Base-by-base conservation (phyloP, 495 filamentous ascomycete genomes). In the Trichoderma reesei region DNA sequence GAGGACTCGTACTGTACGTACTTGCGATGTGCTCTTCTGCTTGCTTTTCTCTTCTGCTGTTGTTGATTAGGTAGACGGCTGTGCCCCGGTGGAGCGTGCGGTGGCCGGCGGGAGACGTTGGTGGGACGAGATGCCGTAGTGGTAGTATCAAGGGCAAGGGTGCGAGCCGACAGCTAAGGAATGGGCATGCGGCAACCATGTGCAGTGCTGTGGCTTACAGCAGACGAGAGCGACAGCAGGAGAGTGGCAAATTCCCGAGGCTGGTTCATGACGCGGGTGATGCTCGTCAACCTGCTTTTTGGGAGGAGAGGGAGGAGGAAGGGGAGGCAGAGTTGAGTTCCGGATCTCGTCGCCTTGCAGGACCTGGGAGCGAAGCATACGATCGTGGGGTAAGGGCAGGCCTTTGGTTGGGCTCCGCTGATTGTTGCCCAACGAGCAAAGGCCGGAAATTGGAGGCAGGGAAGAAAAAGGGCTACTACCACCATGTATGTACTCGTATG, bases 371-470 rank as follows among this genome's bases (percentile, higher is more conserved):
- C 51, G 31, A 56, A 56, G 51, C 31, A 31, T 3, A 56, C 51
- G 51, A 56, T 56, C 51, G 51, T 56, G 51, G 51, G 51, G 51
- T 56, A 56, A 39, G 26, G 51, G 51, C 51, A 56, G 51, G 51
- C 38, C 34, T 34, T 56, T 36, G 51, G 51, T 56, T 56, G 51
- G 51, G 51, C 51, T 56, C 51, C 51, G 51, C 51, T 34, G 51
- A 56, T 56, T 56, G 51, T 56, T 56, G 51, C 51, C 51, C 51
- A 56, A 56, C 42, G n/a, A 4, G 42, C 42, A 5, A 14, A 46
- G 10, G 26, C 51, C 51, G 51, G 51, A 56, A 56, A 56, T 56
- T 56, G 20, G 20, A 34, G 51, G 51, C 51, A 56, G 51, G 51
- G 26, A 56, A 56, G 5, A 31, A 26, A 26, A 26, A 26, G 26